Evolutionary conservation across 1,284 basidiomycete genomes (phyloP).

Genomic region (Ganoderma meredithae): DNA sequence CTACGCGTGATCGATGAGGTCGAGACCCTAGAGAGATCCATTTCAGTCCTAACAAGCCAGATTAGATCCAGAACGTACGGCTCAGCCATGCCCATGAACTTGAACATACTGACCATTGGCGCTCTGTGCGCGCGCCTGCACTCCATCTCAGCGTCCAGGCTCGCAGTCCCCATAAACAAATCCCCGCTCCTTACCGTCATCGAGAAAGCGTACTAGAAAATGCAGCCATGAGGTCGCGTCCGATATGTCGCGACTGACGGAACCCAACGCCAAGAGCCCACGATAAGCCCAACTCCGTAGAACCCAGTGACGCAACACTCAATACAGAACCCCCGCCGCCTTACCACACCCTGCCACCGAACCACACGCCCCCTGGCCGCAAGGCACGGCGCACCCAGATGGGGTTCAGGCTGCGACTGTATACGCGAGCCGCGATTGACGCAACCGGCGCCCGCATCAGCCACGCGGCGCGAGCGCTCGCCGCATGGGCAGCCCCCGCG

Average conservation of each 20-base stretch:
- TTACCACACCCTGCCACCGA: constrained; percentile 3
- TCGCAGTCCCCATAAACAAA: neutral
- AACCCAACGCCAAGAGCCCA: neutral
- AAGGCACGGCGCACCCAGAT: neutral
- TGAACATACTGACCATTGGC: neutral
- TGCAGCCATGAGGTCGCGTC: neutral
- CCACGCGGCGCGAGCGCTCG: constrained; percentile 30
- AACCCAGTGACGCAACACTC: neutral
- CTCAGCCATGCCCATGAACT: neutral
- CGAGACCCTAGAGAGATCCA: neutral
- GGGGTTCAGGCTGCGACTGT: too few species aligned
- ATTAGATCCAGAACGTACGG: neutral
- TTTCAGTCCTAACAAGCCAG: neutral
- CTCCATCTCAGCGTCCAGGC: neutral
- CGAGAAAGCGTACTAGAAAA: neutral
- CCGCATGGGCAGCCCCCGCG: constrained; percentile 24
- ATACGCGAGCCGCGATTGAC: neutral
- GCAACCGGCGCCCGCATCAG: constrained; percentile 21
- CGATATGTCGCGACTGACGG: neutral
- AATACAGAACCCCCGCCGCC: neutral
- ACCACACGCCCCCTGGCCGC: neutral
- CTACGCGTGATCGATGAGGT: neutral
- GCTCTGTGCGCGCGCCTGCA: neutral
- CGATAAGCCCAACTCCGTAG: constrained; percentile 5
- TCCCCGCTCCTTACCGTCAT: neutral